Conservation (phyloP, 768 basidiomycete species). For the Mycena floridula region DNA sequence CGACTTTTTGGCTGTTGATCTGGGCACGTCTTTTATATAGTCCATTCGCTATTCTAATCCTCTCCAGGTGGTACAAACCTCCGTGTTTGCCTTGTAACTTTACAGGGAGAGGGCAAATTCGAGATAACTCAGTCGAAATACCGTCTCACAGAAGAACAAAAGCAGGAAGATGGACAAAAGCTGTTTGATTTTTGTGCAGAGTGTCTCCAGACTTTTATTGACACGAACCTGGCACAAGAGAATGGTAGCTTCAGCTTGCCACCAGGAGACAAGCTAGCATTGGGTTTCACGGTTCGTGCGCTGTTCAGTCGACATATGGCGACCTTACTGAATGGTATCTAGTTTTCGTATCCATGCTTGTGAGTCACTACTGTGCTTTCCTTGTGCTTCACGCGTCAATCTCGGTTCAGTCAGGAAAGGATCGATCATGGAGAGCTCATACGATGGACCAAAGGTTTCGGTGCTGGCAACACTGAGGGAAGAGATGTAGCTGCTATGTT, state of each 20-base stretch:
- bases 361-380: constrained; percentile 35
- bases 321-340: constrained; percentile 5
- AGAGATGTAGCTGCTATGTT: constrained; percentile 94
- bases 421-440: constrained; percentile 95
- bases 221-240: constrained; percentile 54
- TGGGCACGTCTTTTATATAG: constrained; percentile 46
- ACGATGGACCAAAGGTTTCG: constrained; percentile 99
- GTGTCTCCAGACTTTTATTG: constrained; percentile 84
- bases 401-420: constrained; percentile 65
- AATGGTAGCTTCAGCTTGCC: constrained; percentile 41
- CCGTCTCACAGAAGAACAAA: constrained; percentile 94
- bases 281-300: constrained; percentile 88
- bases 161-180: constrained; percentile 93
- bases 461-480: constrained; percentile 86
- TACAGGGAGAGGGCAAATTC: constrained; percentile 92
- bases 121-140: constrained; percentile 98
- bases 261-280: constrained; percentile 57
- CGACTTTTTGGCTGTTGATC: constrained; percentile 85
- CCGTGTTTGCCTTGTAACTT: constrained; percentile 93
- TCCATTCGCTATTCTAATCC: background rate
- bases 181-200: constrained; percentile 98
- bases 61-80: constrained; percentile 85
- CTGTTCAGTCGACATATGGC: constrained; percentile 6
- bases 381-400: background rate
- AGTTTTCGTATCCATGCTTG: constrained; percentile 96